These are phyloP conservation scores for Rhododendron ovatum DNA, from an alignment of 148 eudicot species.

Conservation along the genomic window DNA sequence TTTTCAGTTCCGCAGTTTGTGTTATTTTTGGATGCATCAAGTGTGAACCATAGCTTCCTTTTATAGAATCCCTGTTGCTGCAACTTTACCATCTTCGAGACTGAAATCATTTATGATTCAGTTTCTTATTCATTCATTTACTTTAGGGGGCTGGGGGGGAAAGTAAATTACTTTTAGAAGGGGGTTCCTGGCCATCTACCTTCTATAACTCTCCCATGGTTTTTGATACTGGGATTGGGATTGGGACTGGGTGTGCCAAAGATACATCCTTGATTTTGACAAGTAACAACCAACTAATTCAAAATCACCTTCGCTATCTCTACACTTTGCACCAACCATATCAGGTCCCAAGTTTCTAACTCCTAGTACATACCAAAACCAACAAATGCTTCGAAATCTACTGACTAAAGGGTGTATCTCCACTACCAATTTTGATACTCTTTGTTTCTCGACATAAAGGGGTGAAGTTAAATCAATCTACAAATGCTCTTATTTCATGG, in stretches of 20 bases:
- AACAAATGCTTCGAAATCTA: neutral
- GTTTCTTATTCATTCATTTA: neutral
- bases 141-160: neutral
- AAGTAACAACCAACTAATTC: neutral
- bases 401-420: neutral
- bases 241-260: neutral
- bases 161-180: neutral
- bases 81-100: neutral
- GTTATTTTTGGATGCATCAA: neutral
- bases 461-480: neutral
- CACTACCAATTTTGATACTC: neutral
- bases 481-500: neutral
- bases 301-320: neutral
- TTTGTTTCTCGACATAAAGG: neutral
- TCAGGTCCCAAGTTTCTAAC: neutral
- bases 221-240: neutral
- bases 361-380: neutral
- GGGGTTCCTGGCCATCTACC: neutral
- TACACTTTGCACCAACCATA: neutral
- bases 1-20: neutral
- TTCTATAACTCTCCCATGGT: neutral
- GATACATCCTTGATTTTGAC: neutral
- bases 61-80: neutral
- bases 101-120: neutral
- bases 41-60: neutral